Evolutionary conservation across 768 basidiomycete species (phyloP), one percentile per base, ranked within the genome.

Genomic region (Mycena filopes): DNA sequence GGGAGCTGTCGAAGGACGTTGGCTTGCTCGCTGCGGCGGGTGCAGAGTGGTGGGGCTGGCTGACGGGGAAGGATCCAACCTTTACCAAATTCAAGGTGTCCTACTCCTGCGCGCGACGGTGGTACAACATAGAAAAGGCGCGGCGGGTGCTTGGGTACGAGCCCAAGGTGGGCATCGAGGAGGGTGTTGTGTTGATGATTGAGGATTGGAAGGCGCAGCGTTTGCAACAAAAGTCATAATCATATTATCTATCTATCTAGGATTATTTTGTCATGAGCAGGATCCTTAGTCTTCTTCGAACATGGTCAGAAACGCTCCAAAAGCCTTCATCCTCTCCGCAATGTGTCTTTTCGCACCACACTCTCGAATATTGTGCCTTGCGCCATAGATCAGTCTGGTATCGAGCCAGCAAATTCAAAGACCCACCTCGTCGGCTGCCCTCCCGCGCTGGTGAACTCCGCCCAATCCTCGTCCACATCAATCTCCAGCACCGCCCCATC

Each of bases 51-150:
- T 89, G 86, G 78, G 84, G 87, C 13, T 90, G 87, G 84, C 60
- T 95, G 41, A 80, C 83, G 3, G 93, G 95, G 11, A 91, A 88
- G 75, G 89, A 94, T 73, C 89, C 94, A 13, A 88, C 90, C 20
- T 94, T 99, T 72, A 99, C 96, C 21, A 83, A 84, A 61, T 96
- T 89, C 78, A 89, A 93, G 68, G 93, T 98, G 26, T 86, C 87
- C 21, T 95, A 89, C 75, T 89, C 87, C 55, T 93, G 91, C 74
- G 89, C 89, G 45, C 85, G 85, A 58, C 84, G 96, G 67, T 98
- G 90, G 83, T 92, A 96, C 78, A 97, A 98, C 73, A 95, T 96
- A 48, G 98, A 99, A 79, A 96, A 92, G 80, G 92, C 97, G 12
- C 83, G 96, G 70, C 81, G 95, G 63, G 86, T 99, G 65, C 81